A percentile compares a stretch with the other conserved stretches of the same genome.
Conservation (phyloP, 768 basidiomycete genomes). For the Suillus subaureus region DNA sequence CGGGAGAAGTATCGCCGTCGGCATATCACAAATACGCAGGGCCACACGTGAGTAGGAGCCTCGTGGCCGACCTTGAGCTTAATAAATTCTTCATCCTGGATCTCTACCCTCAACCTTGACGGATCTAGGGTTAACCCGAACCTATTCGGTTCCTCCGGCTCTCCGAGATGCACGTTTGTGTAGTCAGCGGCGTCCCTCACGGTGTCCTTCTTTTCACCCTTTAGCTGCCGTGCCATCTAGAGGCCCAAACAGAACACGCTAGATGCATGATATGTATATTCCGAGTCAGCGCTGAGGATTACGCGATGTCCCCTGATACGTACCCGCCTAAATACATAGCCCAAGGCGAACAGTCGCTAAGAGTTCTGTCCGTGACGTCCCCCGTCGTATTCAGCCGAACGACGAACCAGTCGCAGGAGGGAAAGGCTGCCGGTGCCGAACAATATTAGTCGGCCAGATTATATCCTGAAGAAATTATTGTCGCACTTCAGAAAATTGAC, state of each 20-base stretch:
- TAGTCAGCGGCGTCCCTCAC: constrained; percentile 62
- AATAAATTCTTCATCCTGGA: constrained; percentile 55
- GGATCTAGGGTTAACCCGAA: constrained; percentile 65
- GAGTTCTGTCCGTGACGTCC: constrained; percentile 56
- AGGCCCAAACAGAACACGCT: constrained; percentile 78
- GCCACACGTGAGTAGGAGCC: constrained; percentile 29
- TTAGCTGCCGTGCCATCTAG: constrained; percentile 52
- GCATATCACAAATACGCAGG: not conserved
- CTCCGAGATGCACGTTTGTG: constrained; percentile 63
- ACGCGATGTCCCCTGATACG: constrained; percentile 15
- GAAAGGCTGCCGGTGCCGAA: not conserved
- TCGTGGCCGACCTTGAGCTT: constrained; percentile 58
- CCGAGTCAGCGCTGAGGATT: not conserved
- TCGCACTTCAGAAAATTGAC: not conserved
- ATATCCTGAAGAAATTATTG: not conserved
- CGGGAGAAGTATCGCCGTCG: not conserved
- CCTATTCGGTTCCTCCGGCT: constrained; percentile 57
- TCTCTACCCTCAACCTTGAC: constrained; percentile 68
- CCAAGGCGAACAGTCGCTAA: constrained; percentile 71
- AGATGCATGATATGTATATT: not conserved
- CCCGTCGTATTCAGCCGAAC: constrained; percentile 40
- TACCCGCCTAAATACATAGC: constrained; percentile 52
- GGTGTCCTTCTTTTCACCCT: constrained; percentile 55
- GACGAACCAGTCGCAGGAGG: not conserved
- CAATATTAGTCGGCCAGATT: not conserved